Evolutionary conservation across 2,329 filamentous ascomycete species (phyloP), one percentile per base, ranked within the genome.

Genomic region (Tolypocladium album): DNA sequence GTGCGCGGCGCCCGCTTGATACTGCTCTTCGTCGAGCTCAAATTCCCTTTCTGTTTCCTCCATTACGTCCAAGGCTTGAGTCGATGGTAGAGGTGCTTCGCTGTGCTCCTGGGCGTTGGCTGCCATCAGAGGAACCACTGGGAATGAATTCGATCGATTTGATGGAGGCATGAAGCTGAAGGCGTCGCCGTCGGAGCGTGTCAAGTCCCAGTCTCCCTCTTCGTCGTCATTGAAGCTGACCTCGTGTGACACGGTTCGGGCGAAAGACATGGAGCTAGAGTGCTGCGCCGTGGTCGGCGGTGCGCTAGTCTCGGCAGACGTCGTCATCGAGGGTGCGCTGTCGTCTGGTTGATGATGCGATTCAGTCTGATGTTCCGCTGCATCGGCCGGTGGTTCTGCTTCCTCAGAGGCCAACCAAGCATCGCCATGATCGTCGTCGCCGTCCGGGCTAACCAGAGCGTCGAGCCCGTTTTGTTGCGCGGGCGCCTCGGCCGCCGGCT

Each of bases 91-190:
- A 17, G 75, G 74, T 22, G 76, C 73, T 31, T 76, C 72, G 8
- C 69, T 60, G 27, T 63, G 60, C n/a, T 59, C 22, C 11, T 70
- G 66, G 24, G 70, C 67, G 36, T 65, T 64, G 27, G 70, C 62
- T 43, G 64, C 43, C 8, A 74, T 64, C 0, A 78, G 76, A 13
- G 83, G 81, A 0, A 86, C 82, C 13, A 72, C 71, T 1, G 85
- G 85, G 62, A 88, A 88, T 0, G 85, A 87, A 67, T 88, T 88
- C 47, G 83, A 82, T 66, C 82, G 76, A 59, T 85, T 79, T 57
- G 73, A 79, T 3, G 79, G 75, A 11, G 81, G 73, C 81, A 87
- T 83, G 63, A 83, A 82, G 61, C 80, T 81, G 71, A 85, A 86
- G 3, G 80, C 80, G 60, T 87, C 82, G 1, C 79, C 79, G 58